phyloP scores from a whole-genome alignment of 805 yeast species.

The Ogataea ganodermae region DNA sequence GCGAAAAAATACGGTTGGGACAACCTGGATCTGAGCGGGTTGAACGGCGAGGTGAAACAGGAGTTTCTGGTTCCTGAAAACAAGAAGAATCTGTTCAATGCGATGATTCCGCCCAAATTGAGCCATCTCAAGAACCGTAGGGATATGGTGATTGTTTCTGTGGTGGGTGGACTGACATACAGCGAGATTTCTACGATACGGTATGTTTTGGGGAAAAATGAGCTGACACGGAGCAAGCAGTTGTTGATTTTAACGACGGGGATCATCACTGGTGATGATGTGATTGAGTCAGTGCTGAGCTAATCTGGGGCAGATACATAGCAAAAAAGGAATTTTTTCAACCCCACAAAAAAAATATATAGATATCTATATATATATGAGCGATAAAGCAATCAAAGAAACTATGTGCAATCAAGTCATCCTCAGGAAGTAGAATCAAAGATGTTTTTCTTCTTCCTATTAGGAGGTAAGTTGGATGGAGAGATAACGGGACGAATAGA shows the following conservation, averaged over 20 bases:
- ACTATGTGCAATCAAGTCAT: no score
- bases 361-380: no score
- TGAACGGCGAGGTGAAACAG: constrained; percentile 40
- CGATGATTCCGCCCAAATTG: constrained; percentile 27
- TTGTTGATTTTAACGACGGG: constrained; percentile 47
- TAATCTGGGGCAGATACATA: background rate
- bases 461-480: constrained; percentile 30
- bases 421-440: no score
- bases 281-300: constrained; percentile 29
- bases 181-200: constrained; percentile 78
- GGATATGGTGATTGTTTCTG: constrained; percentile 47
- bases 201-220: constrained; percentile 51
- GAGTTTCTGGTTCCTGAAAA: constrained; percentile 34
- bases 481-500: no score
- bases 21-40: constrained; percentile 42
- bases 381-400: background rate
- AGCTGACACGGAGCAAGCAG: constrained; percentile 35
- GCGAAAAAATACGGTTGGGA: constrained; percentile 43
- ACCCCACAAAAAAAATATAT: no score
- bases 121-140: constrained; percentile 21
- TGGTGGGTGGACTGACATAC: constrained; percentile 85
- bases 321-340: no score
- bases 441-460: constrained; percentile 25
- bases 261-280: constrained; percentile 39
- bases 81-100: constrained; percentile 30